Conservation (phyloP, 2,329 filamentous ascomycete genomes). For the Cladophialophora chaetospira region DNA sequence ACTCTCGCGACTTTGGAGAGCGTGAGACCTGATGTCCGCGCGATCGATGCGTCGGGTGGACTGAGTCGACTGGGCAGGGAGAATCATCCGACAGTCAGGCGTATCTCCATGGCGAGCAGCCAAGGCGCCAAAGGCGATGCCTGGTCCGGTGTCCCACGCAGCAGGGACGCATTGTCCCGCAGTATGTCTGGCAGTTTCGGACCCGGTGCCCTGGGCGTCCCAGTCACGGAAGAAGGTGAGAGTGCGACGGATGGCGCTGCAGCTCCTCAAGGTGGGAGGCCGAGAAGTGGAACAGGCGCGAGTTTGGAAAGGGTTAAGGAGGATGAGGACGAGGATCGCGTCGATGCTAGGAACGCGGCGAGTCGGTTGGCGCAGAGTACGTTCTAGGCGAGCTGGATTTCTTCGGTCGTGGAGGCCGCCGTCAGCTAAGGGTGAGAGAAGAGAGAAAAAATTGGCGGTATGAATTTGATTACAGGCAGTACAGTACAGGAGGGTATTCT, state of each 20-base stretch:
- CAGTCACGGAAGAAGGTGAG: constrained; percentile 64
- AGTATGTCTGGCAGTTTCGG: constrained; percentile 68
- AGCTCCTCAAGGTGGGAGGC: constrained; percentile 57
- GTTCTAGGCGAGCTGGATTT: constrained; percentile 58
- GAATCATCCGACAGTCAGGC: constrained; percentile 72
- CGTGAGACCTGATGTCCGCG: constrained; percentile 87
- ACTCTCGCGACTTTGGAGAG: constrained; percentile 91
- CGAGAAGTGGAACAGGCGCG: constrained; percentile 41
- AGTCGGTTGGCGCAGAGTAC: constrained; percentile 92
- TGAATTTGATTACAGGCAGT: neutral
- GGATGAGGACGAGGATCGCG: constrained; percentile 84
- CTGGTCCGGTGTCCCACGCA: constrained; percentile 90
- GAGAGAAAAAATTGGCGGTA: neutral
- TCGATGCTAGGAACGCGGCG: constrained; percentile 94
- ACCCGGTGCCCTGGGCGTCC: constrained; percentile 65
- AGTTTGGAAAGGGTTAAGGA: constrained; percentile 66
- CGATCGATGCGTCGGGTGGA: constrained; percentile 88
- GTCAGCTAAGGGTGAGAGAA: neutral
- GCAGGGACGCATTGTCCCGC: constrained; percentile 74
- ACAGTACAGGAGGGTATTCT: neutral
- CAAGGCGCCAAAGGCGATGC: constrained; percentile 98
- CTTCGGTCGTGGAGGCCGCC: neutral
- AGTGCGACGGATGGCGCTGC: constrained; percentile 46
- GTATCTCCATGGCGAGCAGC: constrained; percentile 77
- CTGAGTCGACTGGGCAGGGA: constrained; percentile 88